phyloP scores from a whole-genome alignment of 2,329 filamentous ascomycete genomes.

The Fusarium dimerum region DNA sequence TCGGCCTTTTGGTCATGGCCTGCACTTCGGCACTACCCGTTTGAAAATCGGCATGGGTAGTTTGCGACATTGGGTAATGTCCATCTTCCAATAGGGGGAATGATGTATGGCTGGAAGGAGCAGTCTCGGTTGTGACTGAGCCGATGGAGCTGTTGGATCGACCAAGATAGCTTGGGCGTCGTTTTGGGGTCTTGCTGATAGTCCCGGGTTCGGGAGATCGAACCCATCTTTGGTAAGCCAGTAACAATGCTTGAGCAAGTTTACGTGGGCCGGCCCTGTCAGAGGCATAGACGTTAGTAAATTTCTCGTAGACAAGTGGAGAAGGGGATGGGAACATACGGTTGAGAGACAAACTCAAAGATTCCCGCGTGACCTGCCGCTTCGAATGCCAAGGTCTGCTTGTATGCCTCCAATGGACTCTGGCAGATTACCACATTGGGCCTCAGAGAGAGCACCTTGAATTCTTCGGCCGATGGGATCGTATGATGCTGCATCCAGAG shows the following conservation, averaged over 20 bases:
- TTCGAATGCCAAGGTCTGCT: neutral
- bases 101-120: neutral
- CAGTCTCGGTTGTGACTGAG: neutral
- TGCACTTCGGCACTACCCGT: neutral
- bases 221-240: neutral
- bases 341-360: constrained; percentile 3
- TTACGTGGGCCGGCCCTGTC: neutral
- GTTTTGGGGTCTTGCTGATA: neutral
- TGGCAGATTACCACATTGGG: constrained; percentile 1
- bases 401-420: neutral
- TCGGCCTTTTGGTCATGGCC: neutral
- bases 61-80: neutral
- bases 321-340: neutral
- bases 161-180: neutral
- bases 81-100: neutral
- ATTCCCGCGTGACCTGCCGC: neutral
- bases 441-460: neutral
- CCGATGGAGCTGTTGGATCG: neutral
- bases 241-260: neutral
- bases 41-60: neutral
- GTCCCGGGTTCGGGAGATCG: neutral
- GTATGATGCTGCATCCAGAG: neutral
- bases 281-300: neutral
- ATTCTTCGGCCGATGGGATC: neutral
- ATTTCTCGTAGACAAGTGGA: too few species aligned